A percentile compares a stretch with the other conserved stretches of the same genome.
These are phyloP conservation scores for Blumeriella jaapii DNA, from an alignment of 2,329 filamentous ascomycete genomes.

Conservation along the genomic window DNA sequence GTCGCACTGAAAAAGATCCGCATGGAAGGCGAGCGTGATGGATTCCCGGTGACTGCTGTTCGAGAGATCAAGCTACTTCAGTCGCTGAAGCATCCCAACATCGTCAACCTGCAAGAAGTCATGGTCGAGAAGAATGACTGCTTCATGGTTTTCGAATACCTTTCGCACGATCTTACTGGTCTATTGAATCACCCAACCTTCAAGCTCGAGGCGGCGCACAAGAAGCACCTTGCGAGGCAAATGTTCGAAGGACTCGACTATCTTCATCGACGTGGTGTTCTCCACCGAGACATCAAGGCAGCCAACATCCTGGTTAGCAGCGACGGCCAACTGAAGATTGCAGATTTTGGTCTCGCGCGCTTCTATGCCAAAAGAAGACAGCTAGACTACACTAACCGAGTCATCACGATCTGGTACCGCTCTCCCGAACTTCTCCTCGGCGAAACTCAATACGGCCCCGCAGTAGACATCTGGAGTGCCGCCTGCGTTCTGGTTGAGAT, in stretches of 20 bases:
- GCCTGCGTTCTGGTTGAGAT: constrained; percentile 96
- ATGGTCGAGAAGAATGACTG: constrained; percentile 99
- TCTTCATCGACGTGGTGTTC: constrained; percentile 80
- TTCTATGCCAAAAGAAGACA: constrained; percentile 91
- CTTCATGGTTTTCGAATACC: constrained; percentile 99
- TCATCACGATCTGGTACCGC: constrained; percentile 98
- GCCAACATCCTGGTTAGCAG: constrained; percentile 94
- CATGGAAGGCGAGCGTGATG: constrained; percentile 87
- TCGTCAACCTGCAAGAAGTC: constrained; percentile 75
- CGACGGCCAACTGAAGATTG: constrained; percentile 78
- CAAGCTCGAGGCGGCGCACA: constrained; percentile 70
- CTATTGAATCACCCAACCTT: constrained; percentile 91
- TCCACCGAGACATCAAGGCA: constrained; percentile 96
- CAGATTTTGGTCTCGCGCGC: constrained; percentile 89
- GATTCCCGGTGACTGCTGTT: constrained; percentile 82
- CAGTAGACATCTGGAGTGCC: constrained; percentile 93
- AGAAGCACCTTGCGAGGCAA: constrained; percentile 86
- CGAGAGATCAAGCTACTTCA: constrained; percentile 89
- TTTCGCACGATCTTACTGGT: constrained; percentile 91
- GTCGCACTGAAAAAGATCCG: constrained; percentile 85
- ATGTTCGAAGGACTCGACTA: constrained; percentile 92
- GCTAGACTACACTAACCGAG: constrained; percentile 93
- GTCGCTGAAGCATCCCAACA: constrained; percentile 68
- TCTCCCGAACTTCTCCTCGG: constrained; percentile 83
- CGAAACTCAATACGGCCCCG: constrained; percentile 80